These are phyloP conservation scores for Garcia nutans DNA, from an alignment of 345 rosid species.

Conservation along the genomic window DNA sequence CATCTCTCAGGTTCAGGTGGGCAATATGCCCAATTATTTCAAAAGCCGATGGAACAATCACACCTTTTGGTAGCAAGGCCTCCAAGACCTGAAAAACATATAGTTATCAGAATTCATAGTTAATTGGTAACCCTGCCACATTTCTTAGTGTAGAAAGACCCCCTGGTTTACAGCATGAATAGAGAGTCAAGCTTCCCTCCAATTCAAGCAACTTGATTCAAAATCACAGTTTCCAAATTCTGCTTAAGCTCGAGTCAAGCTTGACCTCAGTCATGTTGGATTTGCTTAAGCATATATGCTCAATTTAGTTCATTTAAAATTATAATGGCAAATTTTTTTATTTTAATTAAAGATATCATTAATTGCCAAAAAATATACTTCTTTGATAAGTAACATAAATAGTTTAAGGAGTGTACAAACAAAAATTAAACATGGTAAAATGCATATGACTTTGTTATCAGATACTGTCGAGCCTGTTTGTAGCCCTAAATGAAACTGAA, in stretches of 20 bases:
- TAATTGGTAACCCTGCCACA: constrained; percentile 11
- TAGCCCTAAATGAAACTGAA: not conserved
- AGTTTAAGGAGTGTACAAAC: not conserved
- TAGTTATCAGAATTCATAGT: constrained; percentile 11
- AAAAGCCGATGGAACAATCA: constrained; percentile 83
- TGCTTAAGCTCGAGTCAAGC: not conserved
- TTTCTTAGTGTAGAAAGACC: not conserved
- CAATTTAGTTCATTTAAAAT: not conserved
- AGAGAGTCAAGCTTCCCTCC: not conserved
- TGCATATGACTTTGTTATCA: not conserved
- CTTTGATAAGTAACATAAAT: not conserved
- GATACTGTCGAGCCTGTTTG: not conserved
- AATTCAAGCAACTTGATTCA: not conserved
- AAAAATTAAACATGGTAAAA: not conserved
- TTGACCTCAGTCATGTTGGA: not conserved
- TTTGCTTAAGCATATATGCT: not conserved
- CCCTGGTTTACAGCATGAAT: not conserved
- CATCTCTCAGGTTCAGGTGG: constrained; percentile 78
- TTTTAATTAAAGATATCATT: not conserved
- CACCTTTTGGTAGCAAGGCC: constrained; percentile 67
- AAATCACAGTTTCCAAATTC: not conserved
- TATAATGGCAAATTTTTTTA: not conserved
- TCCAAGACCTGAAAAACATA: constrained; percentile 64
- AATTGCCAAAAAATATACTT: not conserved
- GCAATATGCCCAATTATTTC: constrained; percentile 87